Evolutionary conservation across 257 asterid species (phyloP).

Genomic region (Ilex asprella): DNA sequence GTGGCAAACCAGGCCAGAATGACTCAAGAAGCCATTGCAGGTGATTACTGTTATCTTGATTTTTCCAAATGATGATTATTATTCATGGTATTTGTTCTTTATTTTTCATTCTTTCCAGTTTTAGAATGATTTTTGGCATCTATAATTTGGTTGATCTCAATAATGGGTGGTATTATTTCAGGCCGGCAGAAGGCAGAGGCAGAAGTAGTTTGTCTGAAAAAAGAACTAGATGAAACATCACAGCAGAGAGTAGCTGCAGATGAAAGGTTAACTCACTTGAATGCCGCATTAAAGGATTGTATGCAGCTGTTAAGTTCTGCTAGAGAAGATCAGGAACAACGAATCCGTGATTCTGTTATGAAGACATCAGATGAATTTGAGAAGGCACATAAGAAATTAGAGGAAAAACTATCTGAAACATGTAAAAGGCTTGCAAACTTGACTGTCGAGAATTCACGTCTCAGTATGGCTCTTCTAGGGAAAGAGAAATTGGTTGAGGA

Average conservation of each 20-base stretch:
- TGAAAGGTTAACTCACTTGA: conserved; percentile 46
- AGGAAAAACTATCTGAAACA: conserved; percentile 43
- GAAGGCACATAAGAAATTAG: conserved; percentile 36
- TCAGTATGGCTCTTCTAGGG: conserved; percentile 44
- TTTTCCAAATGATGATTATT: background rate
- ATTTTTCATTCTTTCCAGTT: too few relatives aligned
- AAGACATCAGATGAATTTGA: conserved; percentile 39
- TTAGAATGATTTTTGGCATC: too few relatives aligned
- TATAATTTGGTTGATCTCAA: background rate
- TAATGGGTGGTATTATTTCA: conserved; percentile 15
- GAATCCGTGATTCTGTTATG: conserved; percentile 33
- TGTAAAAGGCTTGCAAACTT: conserved; percentile 36
- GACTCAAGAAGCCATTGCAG: conserved; percentile 48
- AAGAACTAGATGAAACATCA: conserved; percentile 39
- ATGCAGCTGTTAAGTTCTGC: conserved; percentile 49
- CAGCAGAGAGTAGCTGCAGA: conserved; percentile 37
- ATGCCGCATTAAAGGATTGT: conserved; percentile 53
- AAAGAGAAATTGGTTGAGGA: conserved; percentile 58
- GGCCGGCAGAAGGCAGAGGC: conserved; percentile 59
- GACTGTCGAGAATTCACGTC: conserved; percentile 55
- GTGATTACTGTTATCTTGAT: conserved; percentile 20
- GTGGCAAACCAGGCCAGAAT: conserved; percentile 23
- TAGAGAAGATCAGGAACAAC: conserved; percentile 48
- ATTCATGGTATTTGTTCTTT: too few relatives aligned
- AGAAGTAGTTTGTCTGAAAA: conserved; percentile 29